These are phyloP conservation scores for Talaromyces liani DNA, from an alignment of 495 filamentous ascomycete genomes.

Conservation along the genomic window DNA sequence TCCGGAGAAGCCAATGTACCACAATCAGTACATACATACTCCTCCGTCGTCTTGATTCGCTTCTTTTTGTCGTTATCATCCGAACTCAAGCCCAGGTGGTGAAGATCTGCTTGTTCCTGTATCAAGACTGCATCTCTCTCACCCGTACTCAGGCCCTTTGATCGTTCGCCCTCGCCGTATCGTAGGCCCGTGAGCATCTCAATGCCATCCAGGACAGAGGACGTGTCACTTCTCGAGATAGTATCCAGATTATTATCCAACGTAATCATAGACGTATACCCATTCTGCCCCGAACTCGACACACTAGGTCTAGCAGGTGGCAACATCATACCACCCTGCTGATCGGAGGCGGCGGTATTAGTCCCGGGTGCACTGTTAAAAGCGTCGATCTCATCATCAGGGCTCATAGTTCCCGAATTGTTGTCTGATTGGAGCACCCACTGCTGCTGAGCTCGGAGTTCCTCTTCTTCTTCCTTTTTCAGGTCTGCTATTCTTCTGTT, in stretches of 20 bases:
- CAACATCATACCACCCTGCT: constrained; percentile 48
- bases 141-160: constrained; percentile 82
- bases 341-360: constrained; percentile 36
- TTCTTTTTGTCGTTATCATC: constrained; percentile 74
- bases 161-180: constrained; percentile 85
- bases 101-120: constrained; percentile 78
- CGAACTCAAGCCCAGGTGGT: constrained; percentile 38
- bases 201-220: constrained; percentile 74
- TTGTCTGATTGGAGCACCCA: constrained; percentile 25
- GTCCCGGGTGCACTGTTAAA: neutral
- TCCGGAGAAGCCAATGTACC: constrained; percentile 91
- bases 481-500: constrained; percentile 78
- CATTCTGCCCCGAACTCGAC: constrained; percentile 57
- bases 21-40: constrained; percentile 96
- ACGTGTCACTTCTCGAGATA: constrained; percentile 7
- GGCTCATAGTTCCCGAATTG: constrained; percentile 35
- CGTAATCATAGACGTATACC: neutral
- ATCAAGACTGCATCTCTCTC: constrained; percentile 70
- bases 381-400: constrained; percentile 35
- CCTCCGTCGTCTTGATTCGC: constrained; percentile 81
- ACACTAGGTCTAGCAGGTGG: constrained; percentile 57
- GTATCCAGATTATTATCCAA: constrained; percentile 2
- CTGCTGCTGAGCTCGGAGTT: constrained; percentile 46
- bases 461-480: constrained; percentile 77
- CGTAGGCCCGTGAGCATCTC: constrained; percentile 89